Conservation (phyloP, 2,329 filamentous ascomycete genomes). For the Hansfordia pulvinata region DNA sequence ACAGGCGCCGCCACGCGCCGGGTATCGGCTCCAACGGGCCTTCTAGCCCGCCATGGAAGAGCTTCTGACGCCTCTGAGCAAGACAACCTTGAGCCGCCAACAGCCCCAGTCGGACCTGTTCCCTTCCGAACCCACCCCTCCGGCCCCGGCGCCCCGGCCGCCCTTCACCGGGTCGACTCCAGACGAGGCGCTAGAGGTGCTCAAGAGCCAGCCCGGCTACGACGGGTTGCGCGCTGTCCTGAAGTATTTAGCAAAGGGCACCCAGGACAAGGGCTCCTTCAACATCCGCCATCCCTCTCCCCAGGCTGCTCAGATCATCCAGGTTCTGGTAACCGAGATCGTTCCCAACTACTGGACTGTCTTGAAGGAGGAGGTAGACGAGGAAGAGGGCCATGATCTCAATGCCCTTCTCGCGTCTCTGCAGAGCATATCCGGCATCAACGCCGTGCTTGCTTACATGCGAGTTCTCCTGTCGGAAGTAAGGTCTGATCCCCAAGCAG, state of each 20-base stretch:
- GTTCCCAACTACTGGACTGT: slow-evolving; percentile 72
- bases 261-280: slow-evolving; percentile 21
- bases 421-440: slow-evolving; percentile 62
- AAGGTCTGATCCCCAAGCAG: slow-evolving; percentile 21
- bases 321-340: slow-evolving; percentile 59
- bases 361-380: slow-evolving; percentile 31
- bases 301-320: slow-evolving; percentile 59
- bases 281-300: slow-evolving; percentile 51
- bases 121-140: slow-evolving; percentile 15
- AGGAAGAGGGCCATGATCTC: slow-evolving; percentile 19
- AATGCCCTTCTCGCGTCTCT: slow-evolving; percentile 49
- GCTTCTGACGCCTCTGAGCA: slow-evolving; percentile 39
- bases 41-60: slow-evolving; percentile 48
- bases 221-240: slow-evolving; percentile 39
- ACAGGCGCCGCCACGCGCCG: too few relatives aligned
- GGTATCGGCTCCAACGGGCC: too few relatives aligned
- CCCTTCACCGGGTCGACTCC: slow-evolving; percentile 16
- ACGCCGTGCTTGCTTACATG: slow-evolving; percentile 60
- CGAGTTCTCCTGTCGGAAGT: slow-evolving; percentile 43
- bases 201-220: slow-evolving; percentile 50
- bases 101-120: too few relatives aligned
- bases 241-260: slow-evolving; percentile 29
- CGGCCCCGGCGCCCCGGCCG: slow-evolving; percentile 4
- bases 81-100: too few relatives aligned
- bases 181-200: slow-evolving; percentile 41